Evolutionary conservation across 2,329 filamentous ascomycete species (phyloP).

Genomic region (Parastagonospora nodorum): DNA sequence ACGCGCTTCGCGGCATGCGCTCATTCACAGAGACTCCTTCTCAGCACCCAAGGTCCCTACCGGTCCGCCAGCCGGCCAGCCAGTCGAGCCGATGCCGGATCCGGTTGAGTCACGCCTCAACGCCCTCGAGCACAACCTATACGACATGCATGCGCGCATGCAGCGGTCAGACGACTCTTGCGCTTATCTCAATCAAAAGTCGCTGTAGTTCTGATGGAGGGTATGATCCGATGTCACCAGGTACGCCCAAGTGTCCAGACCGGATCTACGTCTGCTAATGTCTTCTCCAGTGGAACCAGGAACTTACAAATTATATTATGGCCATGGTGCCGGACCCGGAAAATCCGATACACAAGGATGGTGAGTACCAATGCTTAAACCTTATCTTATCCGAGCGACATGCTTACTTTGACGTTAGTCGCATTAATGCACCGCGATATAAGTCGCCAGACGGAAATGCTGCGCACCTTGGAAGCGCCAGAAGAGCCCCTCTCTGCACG

Average conservation of each 20-base stretch:
- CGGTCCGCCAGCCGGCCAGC: conserved; percentile 80
- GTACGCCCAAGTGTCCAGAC: conserved; percentile 48
- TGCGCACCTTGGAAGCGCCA: conserved; percentile 62
- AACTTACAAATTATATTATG: conserved; percentile 76
- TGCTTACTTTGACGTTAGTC: conserved; percentile 43
- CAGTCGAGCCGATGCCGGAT: conserved; percentile 81
- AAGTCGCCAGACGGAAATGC: conserved; percentile 63
- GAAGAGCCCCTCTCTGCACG: conserved; percentile 69
- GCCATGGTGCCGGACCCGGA: conserved; percentile 76
- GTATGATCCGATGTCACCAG: conserved; percentile 73
- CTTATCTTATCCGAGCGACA: conserved; percentile 31
- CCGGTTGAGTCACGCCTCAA: conserved; percentile 75
- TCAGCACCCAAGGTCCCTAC: conserved; percentile 70
- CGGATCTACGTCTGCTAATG: conserved; percentile 30
- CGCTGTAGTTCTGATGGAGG: conserved; percentile 81
- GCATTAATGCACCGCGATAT: conserved; percentile 65
- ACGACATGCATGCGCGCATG: conserved; percentile 77
- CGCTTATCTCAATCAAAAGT: conserved; percentile 77
- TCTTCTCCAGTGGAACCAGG: conserved; percentile 73
- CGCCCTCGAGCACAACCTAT: conserved; percentile 79
- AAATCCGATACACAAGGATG: conserved; percentile 77
- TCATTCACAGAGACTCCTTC: conserved; percentile 91
- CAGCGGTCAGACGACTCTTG: conserved; percentile 83
- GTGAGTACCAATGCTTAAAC: conserved; percentile 58
- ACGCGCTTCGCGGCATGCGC: conserved; percentile 85